Conservation (phyloP, 208 protist genomes). For the Trypanosomatidae sp. region DNA sequence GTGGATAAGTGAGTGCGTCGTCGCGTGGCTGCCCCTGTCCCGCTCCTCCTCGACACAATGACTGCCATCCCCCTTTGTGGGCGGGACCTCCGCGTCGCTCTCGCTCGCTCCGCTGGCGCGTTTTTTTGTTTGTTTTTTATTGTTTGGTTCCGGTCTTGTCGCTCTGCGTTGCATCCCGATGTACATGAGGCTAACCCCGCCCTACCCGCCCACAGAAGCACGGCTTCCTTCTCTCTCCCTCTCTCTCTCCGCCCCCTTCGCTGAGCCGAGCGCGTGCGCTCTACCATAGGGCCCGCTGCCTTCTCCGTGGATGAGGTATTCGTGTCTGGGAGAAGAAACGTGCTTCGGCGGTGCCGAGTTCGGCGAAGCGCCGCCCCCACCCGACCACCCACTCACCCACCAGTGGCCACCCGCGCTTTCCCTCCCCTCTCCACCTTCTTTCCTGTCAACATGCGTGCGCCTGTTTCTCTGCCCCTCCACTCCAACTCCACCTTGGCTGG, state of each 20-base stretch:
- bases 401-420: background rate
- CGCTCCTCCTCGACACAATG: background rate
- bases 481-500: background rate
- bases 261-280: too few species aligned
- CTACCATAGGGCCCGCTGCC: background rate
- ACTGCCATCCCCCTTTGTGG: background rate
- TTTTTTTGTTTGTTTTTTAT: background rate
- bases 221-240: background rate
- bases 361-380: too few species aligned
- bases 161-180: background rate
- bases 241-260: background rate
- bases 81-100: background rate
- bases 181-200: background rate
- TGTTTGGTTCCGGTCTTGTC: background rate
- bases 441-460: slow-evolving; percentile 1
- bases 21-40: background rate
- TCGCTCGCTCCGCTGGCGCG: background rate
- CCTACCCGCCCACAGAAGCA: background rate
- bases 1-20: background rate
- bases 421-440: slow-evolving; percentile 8
- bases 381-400: too few species aligned
- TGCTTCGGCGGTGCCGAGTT: too few species aligned
- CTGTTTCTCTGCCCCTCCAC: background rate
- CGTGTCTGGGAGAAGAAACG: background rate
- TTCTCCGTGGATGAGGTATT: background rate